phyloP scores from a whole-genome alignment of 345 rosid species.

The Microcos paniculata region DNA sequence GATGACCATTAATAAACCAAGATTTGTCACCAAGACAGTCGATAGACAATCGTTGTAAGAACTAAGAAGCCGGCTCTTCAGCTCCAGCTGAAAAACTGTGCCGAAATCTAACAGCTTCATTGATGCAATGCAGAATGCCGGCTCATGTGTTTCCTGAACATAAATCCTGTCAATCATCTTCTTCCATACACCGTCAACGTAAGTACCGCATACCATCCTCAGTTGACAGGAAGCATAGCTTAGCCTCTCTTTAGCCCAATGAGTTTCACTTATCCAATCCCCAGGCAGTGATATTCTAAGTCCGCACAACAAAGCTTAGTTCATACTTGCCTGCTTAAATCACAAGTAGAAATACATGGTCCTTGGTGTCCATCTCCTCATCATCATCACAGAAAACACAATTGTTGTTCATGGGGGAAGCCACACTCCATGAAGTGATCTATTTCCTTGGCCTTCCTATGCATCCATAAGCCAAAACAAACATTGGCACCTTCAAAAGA shows the following conservation, averaged over 20 bases:
- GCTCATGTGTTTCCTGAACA: neutral
- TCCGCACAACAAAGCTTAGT: too few species aligned
- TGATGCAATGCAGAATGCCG: neutral
- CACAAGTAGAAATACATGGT: too few species aligned
- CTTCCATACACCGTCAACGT: neutral
- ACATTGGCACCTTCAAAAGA: too few species aligned
- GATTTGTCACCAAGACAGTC: conserved; percentile 12
- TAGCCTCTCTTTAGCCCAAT: neutral
- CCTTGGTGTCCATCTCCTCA: too few species aligned
- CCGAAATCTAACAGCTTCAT: neutral
- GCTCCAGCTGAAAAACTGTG: neutral
- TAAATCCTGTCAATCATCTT: neutral
- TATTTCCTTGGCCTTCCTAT: too few species aligned
- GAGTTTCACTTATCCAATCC: too few species aligned
- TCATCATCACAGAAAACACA: too few species aligned
- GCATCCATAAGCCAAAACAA: too few species aligned
- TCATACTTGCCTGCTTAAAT: too few species aligned
- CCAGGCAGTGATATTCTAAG: too few species aligned
- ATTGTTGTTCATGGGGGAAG: too few species aligned
- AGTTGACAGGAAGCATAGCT: neutral
- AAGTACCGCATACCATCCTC: neutral
- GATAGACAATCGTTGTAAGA: neutral
- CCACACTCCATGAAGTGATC: too few species aligned
- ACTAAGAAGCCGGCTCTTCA: neutral
- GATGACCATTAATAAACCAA: conserved; percentile 24